Conservation (phyloP, 345 rosid species). For the Eucalyptus paniculata region DNA sequence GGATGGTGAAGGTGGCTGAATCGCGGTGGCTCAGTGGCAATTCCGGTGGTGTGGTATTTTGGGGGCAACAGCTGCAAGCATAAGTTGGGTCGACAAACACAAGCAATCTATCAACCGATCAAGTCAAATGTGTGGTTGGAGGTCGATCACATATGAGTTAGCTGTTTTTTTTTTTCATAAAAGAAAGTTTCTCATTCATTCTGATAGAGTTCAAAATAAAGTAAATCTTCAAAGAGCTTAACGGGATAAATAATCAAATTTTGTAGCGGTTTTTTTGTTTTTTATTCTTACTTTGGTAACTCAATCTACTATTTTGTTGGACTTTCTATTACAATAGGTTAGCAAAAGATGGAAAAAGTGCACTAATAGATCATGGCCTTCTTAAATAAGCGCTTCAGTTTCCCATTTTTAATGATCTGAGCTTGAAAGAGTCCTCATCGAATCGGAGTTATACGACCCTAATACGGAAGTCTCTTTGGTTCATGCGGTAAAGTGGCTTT, state of each 20-base stretch:
- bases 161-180: background rate
- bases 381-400: background rate
- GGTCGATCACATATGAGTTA: background rate
- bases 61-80: background rate
- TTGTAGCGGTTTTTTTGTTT: background rate
- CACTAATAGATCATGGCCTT: background rate
- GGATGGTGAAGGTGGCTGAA: background rate
- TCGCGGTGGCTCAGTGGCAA: background rate
- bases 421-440: rapidly evolving
- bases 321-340: background rate
- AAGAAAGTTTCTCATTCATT: background rate
- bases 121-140: background rate
- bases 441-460: background rate
- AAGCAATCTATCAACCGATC: background rate
- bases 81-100: background rate
- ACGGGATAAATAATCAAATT: background rate
- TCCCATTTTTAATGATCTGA: background rate
- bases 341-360: background rate
- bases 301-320: background rate
- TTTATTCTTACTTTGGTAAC: rapidly evolving
- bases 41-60: background rate
- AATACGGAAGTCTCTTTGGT: background rate
- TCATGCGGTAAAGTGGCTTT: background rate
- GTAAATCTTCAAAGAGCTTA: background rate
- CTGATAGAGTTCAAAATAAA: background rate